A percentile compares a stretch with the other conserved stretches of the same genome.
These are phyloP conservation scores for Sphagnurus paluster DNA, from an alignment of 1,284 basidiomycete species.

Conservation along the genomic window DNA sequence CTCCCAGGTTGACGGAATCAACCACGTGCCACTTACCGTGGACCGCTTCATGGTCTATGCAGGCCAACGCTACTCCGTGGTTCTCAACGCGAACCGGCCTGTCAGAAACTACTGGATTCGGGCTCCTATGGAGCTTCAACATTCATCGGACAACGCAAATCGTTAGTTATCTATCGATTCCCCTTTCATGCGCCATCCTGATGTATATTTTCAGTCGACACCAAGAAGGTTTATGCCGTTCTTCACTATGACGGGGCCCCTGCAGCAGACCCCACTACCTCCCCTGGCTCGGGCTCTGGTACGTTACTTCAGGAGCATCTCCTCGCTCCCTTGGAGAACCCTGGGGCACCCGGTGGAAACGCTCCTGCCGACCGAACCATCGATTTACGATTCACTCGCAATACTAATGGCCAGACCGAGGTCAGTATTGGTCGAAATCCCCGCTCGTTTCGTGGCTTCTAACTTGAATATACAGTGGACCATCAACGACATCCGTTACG, in stretches of 20 bases:
- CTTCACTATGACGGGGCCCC: slow-evolving; percentile 4
- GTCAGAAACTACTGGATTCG: slow-evolving; percentile 47
- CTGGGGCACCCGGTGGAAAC: slow-evolving; percentile 9
- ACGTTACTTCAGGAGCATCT: slow-evolving; percentile 18
- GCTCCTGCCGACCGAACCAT: slow-evolving; percentile 10
- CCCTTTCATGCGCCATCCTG: neutral
- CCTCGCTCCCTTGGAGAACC: slow-evolving; percentile 18
- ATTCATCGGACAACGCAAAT: slow-evolving; percentile 6
- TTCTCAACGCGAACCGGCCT: slow-evolving; percentile 32
- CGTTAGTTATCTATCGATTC: neutral
- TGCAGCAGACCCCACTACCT: neutral
- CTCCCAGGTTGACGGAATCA: slow-evolving; percentile 39
- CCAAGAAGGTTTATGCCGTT: slow-evolving; percentile 2
- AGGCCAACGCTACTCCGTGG: slow-evolving; percentile 41
- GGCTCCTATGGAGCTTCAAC: slow-evolving; percentile 7
- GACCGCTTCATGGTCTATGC: slow-evolving; percentile 24
- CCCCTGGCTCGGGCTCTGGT: neutral
- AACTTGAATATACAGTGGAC: slow-evolving; percentile 23
- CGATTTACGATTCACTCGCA: slow-evolving; percentile 6
- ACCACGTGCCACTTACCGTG: slow-evolving; percentile 32
- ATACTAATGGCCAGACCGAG: slow-evolving; percentile 8
- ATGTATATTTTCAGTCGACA: slow-evolving; percentile 1
- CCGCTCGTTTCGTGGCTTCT: neutral
- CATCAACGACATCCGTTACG: no score
- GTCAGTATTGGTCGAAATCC: neutral